Percentiles rank a stretch among this genome's conserved stretches.
phyloP scores from a whole-genome alignment of 257 asterid species.

The Solanum lignicaule region DNA sequence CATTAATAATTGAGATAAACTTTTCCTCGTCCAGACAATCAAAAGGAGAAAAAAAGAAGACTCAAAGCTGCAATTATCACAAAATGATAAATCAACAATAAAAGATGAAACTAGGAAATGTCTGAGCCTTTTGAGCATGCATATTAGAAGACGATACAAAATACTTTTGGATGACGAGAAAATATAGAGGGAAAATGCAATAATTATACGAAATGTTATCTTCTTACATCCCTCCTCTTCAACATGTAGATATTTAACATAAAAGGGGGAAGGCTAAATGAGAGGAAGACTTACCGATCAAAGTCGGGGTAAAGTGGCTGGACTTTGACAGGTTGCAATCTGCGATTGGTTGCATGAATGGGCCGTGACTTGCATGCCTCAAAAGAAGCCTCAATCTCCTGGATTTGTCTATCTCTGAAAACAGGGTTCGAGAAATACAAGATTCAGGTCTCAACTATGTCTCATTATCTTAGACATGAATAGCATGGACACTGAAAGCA shows the following conservation, averaged over 20 bases:
- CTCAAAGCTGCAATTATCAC: neutral
- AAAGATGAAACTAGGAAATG: neutral
- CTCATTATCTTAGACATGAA: neutral
- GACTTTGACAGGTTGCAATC: slow-evolving; percentile 50
- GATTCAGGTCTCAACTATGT: neutral
- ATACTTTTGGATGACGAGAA: neutral
- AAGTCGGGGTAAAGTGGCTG: slow-evolving; percentile 80
- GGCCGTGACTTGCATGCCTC: slow-evolving; percentile 78
- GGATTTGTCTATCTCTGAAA: slow-evolving; percentile 67
- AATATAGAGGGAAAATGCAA: neutral
- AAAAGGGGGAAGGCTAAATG: neutral
- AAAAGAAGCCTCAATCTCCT: slow-evolving; percentile 64
- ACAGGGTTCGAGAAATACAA: neutral
- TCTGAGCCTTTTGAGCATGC: neutral
- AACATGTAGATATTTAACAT: slow-evolving; percentile 1
- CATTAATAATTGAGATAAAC: neutral
- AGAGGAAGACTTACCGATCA: slow-evolving; percentile 43
- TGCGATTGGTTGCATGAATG: slow-evolving; percentile 63
- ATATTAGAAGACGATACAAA: neutral
- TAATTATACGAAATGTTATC: neutral
- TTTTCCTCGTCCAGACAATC: neutral
- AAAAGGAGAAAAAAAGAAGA: neutral
- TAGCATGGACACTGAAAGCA: slow-evolving; percentile 5
- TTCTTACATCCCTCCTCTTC: neutral
- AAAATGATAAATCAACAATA: neutral